Percentiles rank a stretch among this genome's conserved stretches.
These are phyloP conservation scores for Sporothrix sp. DNA, from an alignment of 2,329 filamentous ascomycete genomes.

Conservation along the genomic window DNA sequence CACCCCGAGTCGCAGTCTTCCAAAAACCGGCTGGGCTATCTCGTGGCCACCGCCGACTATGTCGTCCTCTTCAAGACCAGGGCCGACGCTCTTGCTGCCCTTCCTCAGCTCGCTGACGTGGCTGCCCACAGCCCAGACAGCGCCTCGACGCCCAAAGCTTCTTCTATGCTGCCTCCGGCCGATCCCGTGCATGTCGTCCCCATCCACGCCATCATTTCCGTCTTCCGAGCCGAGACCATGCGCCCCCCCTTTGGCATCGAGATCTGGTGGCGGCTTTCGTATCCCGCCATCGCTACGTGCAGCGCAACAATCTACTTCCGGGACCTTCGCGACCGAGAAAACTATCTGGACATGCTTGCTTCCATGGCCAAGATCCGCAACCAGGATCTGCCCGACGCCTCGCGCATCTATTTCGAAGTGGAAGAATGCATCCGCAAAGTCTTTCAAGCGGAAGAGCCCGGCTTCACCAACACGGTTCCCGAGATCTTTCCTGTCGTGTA, in stretches of 20 bases:
- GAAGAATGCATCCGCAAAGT: constrained; percentile 37
- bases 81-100: constrained; percentile 37
- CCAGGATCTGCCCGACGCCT: constrained; percentile 26
- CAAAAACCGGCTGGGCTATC: constrained; percentile 40
- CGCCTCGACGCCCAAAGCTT: constrained; percentile 12
- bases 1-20: constrained; percentile 26
- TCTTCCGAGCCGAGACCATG: constrained; percentile 41
- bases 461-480: constrained; percentile 25
- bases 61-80: constrained; percentile 41
- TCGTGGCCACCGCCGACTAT: constrained; percentile 42
- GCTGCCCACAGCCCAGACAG: constrained; percentile 17
- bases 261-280: constrained; percentile 44
- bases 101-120: constrained; percentile 29
- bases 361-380: constrained; percentile 28
- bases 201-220: constrained; percentile 40
- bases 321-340: constrained; percentile 38
- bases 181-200: constrained; percentile 36
- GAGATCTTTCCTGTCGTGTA: constrained; percentile 46
- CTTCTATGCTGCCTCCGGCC: constrained; percentile 17
- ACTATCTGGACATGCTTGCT: constrained; percentile 37
- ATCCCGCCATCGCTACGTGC: constrained; percentile 35
- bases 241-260: constrained; percentile 43
- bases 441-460: constrained; percentile 36
- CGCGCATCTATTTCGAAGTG: constrained; percentile 37
- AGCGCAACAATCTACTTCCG: constrained; percentile 41